phyloP scores from a whole-genome alignment of 352 stramenopile species.

The Elongisporangium prolatum region DNA sequence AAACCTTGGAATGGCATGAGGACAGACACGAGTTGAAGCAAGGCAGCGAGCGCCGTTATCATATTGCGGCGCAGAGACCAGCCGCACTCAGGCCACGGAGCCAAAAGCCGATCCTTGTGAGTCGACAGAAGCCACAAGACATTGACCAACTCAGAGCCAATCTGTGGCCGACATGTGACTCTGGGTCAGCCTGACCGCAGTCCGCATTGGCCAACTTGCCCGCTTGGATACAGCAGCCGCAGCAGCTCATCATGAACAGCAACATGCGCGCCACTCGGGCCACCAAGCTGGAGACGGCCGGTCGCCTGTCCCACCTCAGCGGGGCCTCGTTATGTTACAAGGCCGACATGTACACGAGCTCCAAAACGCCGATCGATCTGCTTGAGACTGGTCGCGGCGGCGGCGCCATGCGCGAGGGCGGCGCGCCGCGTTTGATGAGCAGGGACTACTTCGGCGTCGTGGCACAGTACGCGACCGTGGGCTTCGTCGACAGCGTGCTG shows the following conservation, averaged over 20 bases:
- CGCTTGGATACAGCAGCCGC: neutral
- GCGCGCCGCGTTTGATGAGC: conserved; percentile 3
- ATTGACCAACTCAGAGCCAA: neutral
- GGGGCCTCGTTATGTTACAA: neutral
- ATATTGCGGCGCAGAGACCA: neutral
- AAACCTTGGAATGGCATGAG: neutral
- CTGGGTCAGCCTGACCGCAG: neutral
- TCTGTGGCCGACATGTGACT: neutral
- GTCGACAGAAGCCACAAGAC: neutral
- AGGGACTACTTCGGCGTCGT: conserved; percentile 10
- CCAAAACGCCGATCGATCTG: neutral
- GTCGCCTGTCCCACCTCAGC: neutral
- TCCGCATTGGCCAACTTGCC: neutral
- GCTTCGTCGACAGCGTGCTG: conserved; percentile 5
- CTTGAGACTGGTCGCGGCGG: neutral
- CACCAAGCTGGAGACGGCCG: neutral
- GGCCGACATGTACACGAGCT: neutral
- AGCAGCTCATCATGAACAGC: neutral
- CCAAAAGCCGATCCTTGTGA: neutral
- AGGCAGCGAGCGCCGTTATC: neutral
- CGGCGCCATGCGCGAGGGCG: conserved; percentile 9
- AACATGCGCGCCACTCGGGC: neutral
- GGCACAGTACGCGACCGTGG: conserved; percentile 19
- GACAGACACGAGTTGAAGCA: neutral
- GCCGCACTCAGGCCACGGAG: neutral